Percentiles rank a stretch among this genome's conserved stretches.
These are phyloP conservation scores for Lolium perenne DNA, from an alignment of 176 grass and related monocot species.

Conservation along the genomic window DNA sequence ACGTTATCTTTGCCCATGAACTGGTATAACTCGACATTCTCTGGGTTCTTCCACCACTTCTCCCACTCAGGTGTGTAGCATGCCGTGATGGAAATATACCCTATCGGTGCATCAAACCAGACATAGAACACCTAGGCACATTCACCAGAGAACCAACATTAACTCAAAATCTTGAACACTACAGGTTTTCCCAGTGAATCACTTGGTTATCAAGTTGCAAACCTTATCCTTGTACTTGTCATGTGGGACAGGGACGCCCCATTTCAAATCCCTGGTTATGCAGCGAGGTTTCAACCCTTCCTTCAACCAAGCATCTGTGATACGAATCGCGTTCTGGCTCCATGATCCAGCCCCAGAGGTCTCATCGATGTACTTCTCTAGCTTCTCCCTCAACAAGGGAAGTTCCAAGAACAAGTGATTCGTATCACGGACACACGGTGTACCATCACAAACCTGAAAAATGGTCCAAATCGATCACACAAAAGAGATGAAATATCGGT, in stretches of 20 bases:
- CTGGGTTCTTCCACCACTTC: conserved; percentile 93
- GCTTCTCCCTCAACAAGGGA: conserved; percentile 62
- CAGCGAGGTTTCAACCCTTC: conserved; percentile 74
- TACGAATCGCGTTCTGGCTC: conserved; percentile 78
- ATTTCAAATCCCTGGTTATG: conserved; percentile 86
- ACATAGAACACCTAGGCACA: conserved; percentile 76
- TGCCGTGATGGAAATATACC: conserved; percentile 84
- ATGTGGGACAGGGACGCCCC: conserved; percentile 82
- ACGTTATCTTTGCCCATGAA: conserved; percentile 98
- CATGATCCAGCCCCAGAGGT: conserved; percentile 63
- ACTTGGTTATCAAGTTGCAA: not conserved
- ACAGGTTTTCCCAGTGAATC: not conserved
- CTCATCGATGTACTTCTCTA: conserved; percentile 67
- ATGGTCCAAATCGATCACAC: not conserved
- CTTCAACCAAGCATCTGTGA: conserved; percentile 72
- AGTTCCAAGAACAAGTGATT: conserved; percentile 91
- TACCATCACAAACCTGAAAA: conserved; percentile 55
- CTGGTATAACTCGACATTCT: conserved; percentile 85
- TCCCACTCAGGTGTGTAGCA: conserved; percentile 86
- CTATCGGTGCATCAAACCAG: conserved; percentile 87
- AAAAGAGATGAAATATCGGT: not conserved
- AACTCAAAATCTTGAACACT: not conserved
- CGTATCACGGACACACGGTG: conserved; percentile 60
- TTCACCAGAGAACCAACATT: not conserved
- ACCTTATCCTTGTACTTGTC: conserved; percentile 82